Conservation (phyloP, 148 eudicot species). For the Rhododendron williamsianum region DNA sequence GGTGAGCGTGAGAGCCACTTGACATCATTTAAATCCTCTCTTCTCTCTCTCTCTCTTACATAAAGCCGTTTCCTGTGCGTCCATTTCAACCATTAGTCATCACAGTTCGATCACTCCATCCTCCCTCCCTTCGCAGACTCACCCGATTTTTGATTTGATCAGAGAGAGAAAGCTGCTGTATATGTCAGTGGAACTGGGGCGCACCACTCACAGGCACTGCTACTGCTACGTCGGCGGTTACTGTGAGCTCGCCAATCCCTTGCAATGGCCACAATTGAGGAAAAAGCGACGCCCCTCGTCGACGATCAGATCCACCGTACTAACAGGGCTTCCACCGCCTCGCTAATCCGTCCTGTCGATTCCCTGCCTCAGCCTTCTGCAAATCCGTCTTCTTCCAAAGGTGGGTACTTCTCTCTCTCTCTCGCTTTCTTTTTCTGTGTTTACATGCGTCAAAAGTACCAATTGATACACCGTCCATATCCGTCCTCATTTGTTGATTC, state of each 20-base stretch:
- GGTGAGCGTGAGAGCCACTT: background rate
- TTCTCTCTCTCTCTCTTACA: background rate
- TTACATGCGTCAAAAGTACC: background rate
- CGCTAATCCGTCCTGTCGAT: constrained; percentile 31
- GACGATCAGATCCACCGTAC: constrained; percentile 12
- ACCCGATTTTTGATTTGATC: background rate
- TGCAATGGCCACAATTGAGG: constrained; percentile 70
- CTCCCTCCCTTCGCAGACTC: background rate
- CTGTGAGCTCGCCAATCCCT: constrained; percentile 51
- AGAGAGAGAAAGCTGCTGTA: constrained; percentile 33
- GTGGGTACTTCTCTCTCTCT: background rate
- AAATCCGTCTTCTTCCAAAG: constrained; percentile 19
- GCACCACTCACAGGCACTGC: constrained; percentile 3
- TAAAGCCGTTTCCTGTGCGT: background rate
- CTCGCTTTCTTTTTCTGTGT: background rate
- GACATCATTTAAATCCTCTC: background rate
- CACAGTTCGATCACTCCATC: background rate
- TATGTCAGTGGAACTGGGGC: constrained; percentile 62
- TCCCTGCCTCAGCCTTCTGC: constrained; percentile 30
- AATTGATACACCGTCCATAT: background rate
- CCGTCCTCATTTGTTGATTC: background rate
- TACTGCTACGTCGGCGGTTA: constrained; percentile 37
- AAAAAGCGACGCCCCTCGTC: constrained; percentile 47
- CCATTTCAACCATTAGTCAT: background rate
- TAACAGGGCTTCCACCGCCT: background rate